Base-by-base conservation (phyloP, 768 basidiomycete species). In the Mycena vulgaris region DNA sequence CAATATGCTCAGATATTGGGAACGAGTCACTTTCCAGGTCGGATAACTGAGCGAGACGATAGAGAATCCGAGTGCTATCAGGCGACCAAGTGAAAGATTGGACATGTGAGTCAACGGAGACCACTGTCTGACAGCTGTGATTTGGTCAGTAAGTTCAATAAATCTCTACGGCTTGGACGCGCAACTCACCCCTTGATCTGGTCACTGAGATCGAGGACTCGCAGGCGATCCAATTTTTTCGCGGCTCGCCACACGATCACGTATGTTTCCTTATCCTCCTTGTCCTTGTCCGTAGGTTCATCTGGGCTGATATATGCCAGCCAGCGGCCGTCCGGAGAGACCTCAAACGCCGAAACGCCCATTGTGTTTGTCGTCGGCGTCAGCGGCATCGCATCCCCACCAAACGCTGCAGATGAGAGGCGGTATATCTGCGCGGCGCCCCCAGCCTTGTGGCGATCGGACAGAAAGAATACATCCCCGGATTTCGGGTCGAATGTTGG, bases 401-500 rank as follows among this genome's bases (percentile, higher is more conserved):
- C 68, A 60, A 66, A 69, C n/a, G 47, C 42, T 2, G 23, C 30
- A 2, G 64, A 63, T 4, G 68, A 62, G 27, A 73, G 30, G 17
- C 71, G 71, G 19, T 69, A 73, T 9, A 73, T 30, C 42, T 73
- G 71, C 9, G 63, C 23, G 27, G 33, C 33, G 3, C 68, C 40
- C 0, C 68, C 71, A n/a, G 63, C 68, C 35, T 73, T 73, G 60
- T 69, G 71, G 2, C 71, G 68, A 60, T 73, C 71, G 16, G 71
- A 73, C 3, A 73, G 60, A 39, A 73, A 73, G 60, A 73, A 69
- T 1, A 73, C n/a, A 28, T 73, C 71, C 7, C 68, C 68, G 3
- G 68, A 69, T 27, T 42, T 56, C 7, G 68, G 68, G 42, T 73
- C 42, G 55, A 73, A 73, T 23, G 47, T 33, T 5, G 71, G 71